Base-by-base conservation (phyloP, 1,284 basidiomycete genomes). In the Rhizoctonia solani region DNA sequence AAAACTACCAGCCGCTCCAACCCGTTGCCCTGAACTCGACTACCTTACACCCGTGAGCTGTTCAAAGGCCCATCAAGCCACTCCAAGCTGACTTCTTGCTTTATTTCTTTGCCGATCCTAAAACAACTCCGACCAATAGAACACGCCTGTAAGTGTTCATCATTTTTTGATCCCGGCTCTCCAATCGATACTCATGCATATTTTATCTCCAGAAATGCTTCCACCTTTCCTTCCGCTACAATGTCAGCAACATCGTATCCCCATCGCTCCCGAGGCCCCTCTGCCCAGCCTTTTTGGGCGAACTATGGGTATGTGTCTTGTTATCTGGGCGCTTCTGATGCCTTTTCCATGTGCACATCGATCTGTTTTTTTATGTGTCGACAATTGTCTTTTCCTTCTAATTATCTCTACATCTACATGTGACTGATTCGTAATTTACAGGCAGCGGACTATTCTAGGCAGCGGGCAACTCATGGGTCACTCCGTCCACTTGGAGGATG, bases 231-330 rank as follows among this genome's bases (percentile, higher is more conserved):
- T 63, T 25, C 61, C 50, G 21, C 50, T 30, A 27, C 49, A 49
- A 65, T 44, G 27, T 13, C 44, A 50, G 49, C 4, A 34, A 30
- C 50, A 23, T 32, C 61, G 1, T 65, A 65, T 44, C 61, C 61
- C 27, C 30, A 16, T 52, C 61, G 50, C 41, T 39, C 34, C 30
- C 49, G 41, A 27, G 49, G 61, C 61, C 37, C 61, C 61, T 49
- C 47, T 65, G 61, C 61, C 49, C 61, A 65, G 61, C 61, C 61
- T n/a, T 65, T 42, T 65, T 65, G 61, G 61, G 61, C 61, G 46
- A 65, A 65, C 54, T 53, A 65, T 65, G 61, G 61, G 61, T 65
- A 65, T 50, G 61, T 65, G 61, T 52, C 61, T 52, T n/a, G 39
- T 52, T 61, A 53, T 50, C 49, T 53, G 19, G 49, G 61, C 61